phyloP scores from a whole-genome alignment of 345 rosid species.

The Hibiscus tridactylites region DNA sequence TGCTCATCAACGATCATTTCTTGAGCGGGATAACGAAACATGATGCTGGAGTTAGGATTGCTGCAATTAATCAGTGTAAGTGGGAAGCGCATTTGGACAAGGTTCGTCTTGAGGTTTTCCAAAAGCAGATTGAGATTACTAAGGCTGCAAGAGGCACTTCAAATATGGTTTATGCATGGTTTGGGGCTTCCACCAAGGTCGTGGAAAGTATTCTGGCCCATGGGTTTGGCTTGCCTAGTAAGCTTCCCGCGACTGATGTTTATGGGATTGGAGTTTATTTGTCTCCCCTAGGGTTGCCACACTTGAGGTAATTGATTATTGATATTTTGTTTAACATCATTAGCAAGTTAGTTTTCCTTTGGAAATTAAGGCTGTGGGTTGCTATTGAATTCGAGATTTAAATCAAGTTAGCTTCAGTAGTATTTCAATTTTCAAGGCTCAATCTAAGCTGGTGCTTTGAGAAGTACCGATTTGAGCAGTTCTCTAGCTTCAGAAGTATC shows the following conservation, averaged over 20 bases:
- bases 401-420: not conserved
- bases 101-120: conserved; percentile 27
- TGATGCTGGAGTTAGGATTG: conserved; percentile 17
- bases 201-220: conserved; percentile 25
- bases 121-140: conserved; percentile 21
- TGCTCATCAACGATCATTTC: conserved; percentile 19
- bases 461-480: not conserved
- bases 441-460: not conserved
- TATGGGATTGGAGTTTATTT: conserved; percentile 33
- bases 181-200: conserved; percentile 24
- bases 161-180: conserved; percentile 35
- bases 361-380: not conserved
- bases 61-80: conserved; percentile 28
- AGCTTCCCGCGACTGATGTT: conserved; percentile 10
- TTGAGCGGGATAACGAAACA: conserved; percentile 18
- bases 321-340: not conserved
- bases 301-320: conserved; percentile 20
- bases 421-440: not conserved
- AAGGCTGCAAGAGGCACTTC: conserved; percentile 20
- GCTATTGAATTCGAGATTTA: not conserved
- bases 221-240: conserved; percentile 31
- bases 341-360: not conserved
- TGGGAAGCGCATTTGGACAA: conserved; percentile 13
- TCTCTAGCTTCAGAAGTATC: no score
- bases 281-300: conserved; percentile 30